Evolutionary conservation across 192 early-diverging fungal species (phyloP), one percentile per base, ranked within the genome.

Genomic region (Podila horticola): DNA sequence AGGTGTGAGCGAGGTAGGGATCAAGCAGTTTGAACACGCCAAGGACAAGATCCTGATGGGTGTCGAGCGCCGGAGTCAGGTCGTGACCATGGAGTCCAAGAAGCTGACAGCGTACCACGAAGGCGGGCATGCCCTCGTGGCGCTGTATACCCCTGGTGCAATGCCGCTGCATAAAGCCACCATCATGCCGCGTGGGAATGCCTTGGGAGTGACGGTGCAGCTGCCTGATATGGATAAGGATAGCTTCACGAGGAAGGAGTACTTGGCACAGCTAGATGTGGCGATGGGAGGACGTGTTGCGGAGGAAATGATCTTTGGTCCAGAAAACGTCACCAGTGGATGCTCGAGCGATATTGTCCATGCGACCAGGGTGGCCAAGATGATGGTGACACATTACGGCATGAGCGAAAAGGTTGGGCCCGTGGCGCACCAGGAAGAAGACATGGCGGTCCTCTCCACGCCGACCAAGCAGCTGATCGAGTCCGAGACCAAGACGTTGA

Each of bases 21-120:
- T 93, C 86, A 88, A 83, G 59, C 94, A 99, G 72, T 83, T 99
- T 72, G 98, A 99, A 83, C 96, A 91, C 85, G 97, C 98, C 64
- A 99, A 98, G 85, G 98, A 99, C 82, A 96, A 96, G 70, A 97
- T 99, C 67, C 85, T 99, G 66, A 99, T 99, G 97, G 98, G 98
- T 10, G 92, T 95, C 20, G 98, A 99, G 86, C 90, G 97, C 75
- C 92, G 91, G 71, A 93, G 92, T 28, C 97, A 97, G 3, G 93
- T 98, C 17, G 92, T 98, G 58, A 95, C 96, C 6, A 94, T 93
- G 15, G 91, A 97, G 61, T 90, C 85, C 74, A 98, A 97, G 75
- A 86, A 90, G 24, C 77, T 96, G 36, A 99, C 97, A 8, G 97
- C 98, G 2, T 99, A 98, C 75, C 98, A 99, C 81, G 98, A 99